These are phyloP conservation scores for Tricholoma bakamatsutake DNA, from an alignment of 768 basidiomycete species.

Conservation along the genomic window DNA sequence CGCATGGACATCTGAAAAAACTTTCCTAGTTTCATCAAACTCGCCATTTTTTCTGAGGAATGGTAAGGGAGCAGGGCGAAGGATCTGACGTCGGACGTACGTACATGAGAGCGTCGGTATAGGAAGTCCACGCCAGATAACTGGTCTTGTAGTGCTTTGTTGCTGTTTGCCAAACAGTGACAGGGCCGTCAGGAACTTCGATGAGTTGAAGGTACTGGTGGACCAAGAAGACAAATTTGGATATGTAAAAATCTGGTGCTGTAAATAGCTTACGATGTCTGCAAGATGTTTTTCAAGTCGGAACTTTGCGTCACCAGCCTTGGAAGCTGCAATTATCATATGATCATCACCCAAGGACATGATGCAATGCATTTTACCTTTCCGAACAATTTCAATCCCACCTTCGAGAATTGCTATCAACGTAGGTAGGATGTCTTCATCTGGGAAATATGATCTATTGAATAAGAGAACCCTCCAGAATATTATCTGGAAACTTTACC, in stretches of 20 bases:
- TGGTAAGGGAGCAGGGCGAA: constrained; percentile 3
- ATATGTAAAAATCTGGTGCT: neutral
- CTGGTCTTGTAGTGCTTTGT: constrained; percentile 62
- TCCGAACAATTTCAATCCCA: constrained; percentile 55
- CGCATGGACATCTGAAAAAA: constrained; percentile 59
- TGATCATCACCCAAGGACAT: neutral
- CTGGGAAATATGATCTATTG: constrained; percentile 14
- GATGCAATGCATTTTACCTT: constrained; percentile 35
- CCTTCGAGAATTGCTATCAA: constrained; percentile 56
- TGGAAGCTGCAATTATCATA: constrained; percentile 38
- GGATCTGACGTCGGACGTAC: constrained; percentile 18
- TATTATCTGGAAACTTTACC: constrained; percentile 20
- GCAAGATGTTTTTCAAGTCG: constrained; percentile 82
- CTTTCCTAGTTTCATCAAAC: constrained; percentile 55
- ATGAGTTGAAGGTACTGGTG: constrained; percentile 43
- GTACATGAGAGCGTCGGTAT: constrained; percentile 70
- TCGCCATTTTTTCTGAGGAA: constrained; percentile 42
- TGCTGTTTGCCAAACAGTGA: constrained; percentile 61
- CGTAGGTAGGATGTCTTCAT: constrained; percentile 44
- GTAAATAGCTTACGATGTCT: constrained; percentile 52
- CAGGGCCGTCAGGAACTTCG: constrained; percentile 47
- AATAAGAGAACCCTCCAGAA: neutral
- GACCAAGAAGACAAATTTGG: neutral
- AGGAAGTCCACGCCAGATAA: constrained; percentile 71
- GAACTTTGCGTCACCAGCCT: constrained; percentile 67